phyloP scores from a whole-genome alignment of 805 yeast genomes.

The Saccharomyces jurei region DNA sequence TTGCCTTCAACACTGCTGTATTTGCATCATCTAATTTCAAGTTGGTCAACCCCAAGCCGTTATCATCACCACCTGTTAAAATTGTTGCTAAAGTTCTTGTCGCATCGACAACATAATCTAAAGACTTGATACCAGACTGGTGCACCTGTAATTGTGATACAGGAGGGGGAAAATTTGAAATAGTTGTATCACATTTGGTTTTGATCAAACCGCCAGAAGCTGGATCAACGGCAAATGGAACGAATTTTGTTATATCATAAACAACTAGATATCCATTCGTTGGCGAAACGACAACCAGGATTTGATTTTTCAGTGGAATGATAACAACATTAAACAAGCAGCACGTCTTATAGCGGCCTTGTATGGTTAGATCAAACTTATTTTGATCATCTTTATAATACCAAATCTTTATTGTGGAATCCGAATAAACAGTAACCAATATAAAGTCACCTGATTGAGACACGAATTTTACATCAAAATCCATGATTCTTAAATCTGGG shows the following conservation, averaged over 20 bases:
- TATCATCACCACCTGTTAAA: slow-evolving; percentile 90
- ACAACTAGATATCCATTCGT: slow-evolving; percentile 75
- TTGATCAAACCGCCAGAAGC: slow-evolving; percentile 5
- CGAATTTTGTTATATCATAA: slow-evolving; percentile 42
- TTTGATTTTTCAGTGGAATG: slow-evolving; percentile 22
- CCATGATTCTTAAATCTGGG: slow-evolving; percentile 90
- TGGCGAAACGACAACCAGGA: slow-evolving; percentile 49
- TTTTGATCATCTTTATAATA: slow-evolving; percentile 34
- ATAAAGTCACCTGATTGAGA: slow-evolving; percentile 13
- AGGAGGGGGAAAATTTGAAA: slow-evolving; percentile 6
- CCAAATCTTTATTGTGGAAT: slow-evolving; percentile 69
- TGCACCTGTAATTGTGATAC: slow-evolving; percentile 48
- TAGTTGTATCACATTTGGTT: not conserved
- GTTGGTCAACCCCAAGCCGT: slow-evolving; percentile 45
- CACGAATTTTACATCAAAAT: slow-evolving; percentile 48
- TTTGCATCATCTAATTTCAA: slow-evolving; percentile 26
- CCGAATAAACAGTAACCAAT: slow-evolving; percentile 72
- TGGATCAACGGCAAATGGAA: slow-evolving; percentile 15
- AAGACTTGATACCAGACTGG: slow-evolving; percentile 74
- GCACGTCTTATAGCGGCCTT: slow-evolving; percentile 58
- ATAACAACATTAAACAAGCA: slow-evolving; percentile 64
- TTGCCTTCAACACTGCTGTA: slow-evolving; percentile 7
- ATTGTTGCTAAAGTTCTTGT: slow-evolving; percentile 26
- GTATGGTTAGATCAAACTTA: slow-evolving; percentile 37
- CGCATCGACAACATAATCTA: slow-evolving; percentile 29